Conservation (phyloP, 2,329 filamentous ascomycete genomes). For the Penicillium sp. region DNA sequence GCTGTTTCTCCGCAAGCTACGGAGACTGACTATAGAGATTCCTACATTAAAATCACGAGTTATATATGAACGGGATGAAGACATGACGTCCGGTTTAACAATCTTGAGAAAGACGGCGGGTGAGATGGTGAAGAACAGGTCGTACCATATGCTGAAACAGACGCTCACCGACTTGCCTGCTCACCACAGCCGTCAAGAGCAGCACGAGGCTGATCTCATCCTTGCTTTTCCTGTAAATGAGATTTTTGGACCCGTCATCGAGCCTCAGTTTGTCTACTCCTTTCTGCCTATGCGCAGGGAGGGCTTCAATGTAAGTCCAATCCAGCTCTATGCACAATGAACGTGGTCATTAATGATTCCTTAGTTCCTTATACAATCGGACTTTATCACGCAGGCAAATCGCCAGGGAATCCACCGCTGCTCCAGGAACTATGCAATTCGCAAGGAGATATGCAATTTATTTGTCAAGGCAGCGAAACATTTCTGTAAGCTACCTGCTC, state of each 20-base stretch:
- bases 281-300: slow-evolving; percentile 10
- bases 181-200: background rate
- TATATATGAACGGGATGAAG: background rate
- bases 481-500: background rate
- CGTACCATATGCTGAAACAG: background rate
- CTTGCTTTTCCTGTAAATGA: slow-evolving; percentile 10
- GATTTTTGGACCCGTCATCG: background rate
- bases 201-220: slow-evolving; percentile 1
- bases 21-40: slow-evolving; percentile 3
- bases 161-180: slow-evolving; percentile 1
- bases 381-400: slow-evolving; percentile 16
- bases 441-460: background rate
- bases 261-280: slow-evolving; percentile 9
- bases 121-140: background rate
- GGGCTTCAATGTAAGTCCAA: slow-evolving; percentile 7
- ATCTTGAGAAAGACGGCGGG: background rate
- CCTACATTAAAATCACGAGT: background rate
- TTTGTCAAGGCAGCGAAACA: slow-evolving; percentile 1
- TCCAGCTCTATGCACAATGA: background rate
- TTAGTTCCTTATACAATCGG: slow-evolving; percentile 17
- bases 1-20: slow-evolving; percentile 10
- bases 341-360: background rate
- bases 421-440: slow-evolving; percentile 8
- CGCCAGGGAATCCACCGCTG: slow-evolving; percentile 9
- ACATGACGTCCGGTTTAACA: background rate